Conservation (phyloP, 164 flowering plant species). For the Stephania yunnanensis region DNA sequence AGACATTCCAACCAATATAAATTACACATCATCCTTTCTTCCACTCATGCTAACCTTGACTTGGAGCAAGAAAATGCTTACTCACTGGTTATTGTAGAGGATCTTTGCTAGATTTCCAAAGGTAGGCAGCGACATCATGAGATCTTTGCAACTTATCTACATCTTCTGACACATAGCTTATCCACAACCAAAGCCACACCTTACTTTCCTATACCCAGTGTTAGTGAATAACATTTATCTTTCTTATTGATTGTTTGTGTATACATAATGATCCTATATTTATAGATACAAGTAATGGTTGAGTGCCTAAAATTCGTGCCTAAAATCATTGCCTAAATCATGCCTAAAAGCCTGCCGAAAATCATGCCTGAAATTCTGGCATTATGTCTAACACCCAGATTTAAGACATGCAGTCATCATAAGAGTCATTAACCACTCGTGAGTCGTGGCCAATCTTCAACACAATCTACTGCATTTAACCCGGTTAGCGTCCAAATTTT, state of each 20-base stretch:
- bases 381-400: too few species aligned
- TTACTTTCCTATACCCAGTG: background rate
- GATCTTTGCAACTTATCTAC: background rate
- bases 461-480: background rate
- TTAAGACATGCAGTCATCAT: background rate
- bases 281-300: too few species aligned
- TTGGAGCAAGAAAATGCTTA: background rate
- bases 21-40: background rate
- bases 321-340: too few species aligned
- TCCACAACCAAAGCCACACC: background rate
- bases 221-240: too few species aligned
- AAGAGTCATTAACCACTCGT: background rate
- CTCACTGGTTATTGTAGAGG: background rate
- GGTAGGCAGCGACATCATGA: background rate
- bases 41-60: background rate
- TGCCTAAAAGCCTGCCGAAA: too few species aligned
- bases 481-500: background rate
- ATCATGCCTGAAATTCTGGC: too few species aligned
- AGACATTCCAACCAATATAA: background rate
- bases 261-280: too few species aligned
- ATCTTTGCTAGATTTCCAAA: background rate
- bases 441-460: background rate
- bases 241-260: too few species aligned
- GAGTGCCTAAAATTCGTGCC: too few species aligned
- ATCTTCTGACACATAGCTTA: background rate